Percentiles rank a stretch among this genome's conserved stretches.
Evolutionary conservation across 148 eudicot species (phyloP).

Genomic region (Vaccinium myrtillus): DNA sequence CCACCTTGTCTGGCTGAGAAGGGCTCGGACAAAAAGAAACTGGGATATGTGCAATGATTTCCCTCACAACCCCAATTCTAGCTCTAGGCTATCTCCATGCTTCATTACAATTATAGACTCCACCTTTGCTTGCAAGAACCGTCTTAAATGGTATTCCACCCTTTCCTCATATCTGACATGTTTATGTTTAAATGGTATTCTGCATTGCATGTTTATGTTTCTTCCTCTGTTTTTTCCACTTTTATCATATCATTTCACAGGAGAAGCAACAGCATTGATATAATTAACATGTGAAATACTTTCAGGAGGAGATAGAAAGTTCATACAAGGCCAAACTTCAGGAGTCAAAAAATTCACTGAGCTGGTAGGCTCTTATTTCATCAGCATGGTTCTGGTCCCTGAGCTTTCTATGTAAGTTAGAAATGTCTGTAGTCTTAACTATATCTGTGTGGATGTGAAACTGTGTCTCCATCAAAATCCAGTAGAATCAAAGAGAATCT

Average conservation of each 20-base stretch:
- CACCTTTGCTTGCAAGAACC: no score
- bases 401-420: neutral
- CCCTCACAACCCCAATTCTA: no score
- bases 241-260: neutral
- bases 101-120: no score
- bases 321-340: conserved; percentile 14
- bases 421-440: neutral
- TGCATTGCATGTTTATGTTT: no score
- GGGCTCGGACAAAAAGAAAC: no score
- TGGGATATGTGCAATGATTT: no score
- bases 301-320: conserved; percentile 17
- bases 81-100: no score
- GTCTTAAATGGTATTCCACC: no score
- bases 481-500: neutral
- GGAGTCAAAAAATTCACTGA: conserved; percentile 20
- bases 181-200: no score
- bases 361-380: conserved; percentile 12
- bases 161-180: no score
- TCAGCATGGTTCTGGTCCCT: neutral
- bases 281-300: neutral
- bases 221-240: neutral
- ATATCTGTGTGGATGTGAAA: neutral
- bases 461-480: neutral
- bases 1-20: no score
- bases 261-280: neutral